Evolutionary conservation across 768 basidiomycete genomes (phyloP).

Genomic region (Lactifluus piperatus): DNA sequence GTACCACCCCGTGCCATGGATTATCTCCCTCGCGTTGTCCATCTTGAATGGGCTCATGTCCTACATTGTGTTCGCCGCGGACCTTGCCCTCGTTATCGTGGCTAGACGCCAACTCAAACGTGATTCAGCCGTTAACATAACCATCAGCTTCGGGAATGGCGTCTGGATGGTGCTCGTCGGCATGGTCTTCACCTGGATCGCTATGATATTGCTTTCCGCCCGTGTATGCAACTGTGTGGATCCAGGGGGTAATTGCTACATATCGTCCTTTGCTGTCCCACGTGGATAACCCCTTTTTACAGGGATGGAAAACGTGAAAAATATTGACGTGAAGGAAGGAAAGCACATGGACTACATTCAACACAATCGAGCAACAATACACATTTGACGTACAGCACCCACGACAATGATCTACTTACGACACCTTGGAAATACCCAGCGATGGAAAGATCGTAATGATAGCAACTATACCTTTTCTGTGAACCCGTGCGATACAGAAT

Average conservation of each 20-base stretch:
- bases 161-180: conserved; percentile 65
- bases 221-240: conserved; percentile 64
- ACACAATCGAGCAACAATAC: background rate
- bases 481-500: background rate
- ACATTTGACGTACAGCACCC: background rate
- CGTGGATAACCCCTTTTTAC: background rate
- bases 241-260: conserved; percentile 2
- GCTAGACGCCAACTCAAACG: conserved; percentile 37
- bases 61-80: conserved; percentile 48
- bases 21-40: conserved; percentile 50
- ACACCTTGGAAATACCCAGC: background rate
- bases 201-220: conserved; percentile 51
- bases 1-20: conserved; percentile 43
- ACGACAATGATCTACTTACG: background rate
- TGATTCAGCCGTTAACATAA: conserved; percentile 34
- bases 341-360: background rate
- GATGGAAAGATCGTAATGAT: background rate
- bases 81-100: conserved; percentile 51
- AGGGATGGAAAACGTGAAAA: background rate
- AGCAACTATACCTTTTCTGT: background rate
- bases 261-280: background rate
- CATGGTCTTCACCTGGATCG: conserved; percentile 47
- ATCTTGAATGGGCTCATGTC: conserved; percentile 48
- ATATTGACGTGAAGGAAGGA: background rate
- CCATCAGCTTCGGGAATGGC: conserved; percentile 51